Percentiles rank a stretch among this genome's conserved stretches.
Evolutionary conservation across 495 filamentous ascomycete genomes (phyloP).

Genomic region (Lasiosphaeris hirsuta): DNA sequence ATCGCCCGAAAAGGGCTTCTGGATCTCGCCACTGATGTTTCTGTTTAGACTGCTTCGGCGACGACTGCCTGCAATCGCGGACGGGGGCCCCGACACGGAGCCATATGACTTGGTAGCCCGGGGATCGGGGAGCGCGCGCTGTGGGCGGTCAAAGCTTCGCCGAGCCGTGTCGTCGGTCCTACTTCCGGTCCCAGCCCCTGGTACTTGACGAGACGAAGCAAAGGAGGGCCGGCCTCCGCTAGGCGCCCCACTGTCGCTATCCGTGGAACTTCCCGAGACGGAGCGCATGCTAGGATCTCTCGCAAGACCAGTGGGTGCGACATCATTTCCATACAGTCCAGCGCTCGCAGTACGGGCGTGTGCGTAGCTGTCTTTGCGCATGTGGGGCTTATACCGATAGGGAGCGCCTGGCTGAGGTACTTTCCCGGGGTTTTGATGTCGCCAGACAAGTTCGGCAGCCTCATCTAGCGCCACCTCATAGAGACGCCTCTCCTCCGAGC

Average conservation of each 20-base stretch:
- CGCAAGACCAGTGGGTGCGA: slow-evolving; percentile 46
- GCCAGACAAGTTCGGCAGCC: slow-evolving; percentile 82
- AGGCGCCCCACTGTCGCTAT: slow-evolving; percentile 33
- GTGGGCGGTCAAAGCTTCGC: slow-evolving; percentile 31
- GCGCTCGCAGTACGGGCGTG: slow-evolving; percentile 60
- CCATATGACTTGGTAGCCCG: slow-evolving; percentile 29
- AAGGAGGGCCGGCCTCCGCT: slow-evolving; percentile 27
- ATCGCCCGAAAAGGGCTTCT: slow-evolving; percentile 63
- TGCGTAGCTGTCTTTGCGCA: slow-evolving; percentile 58
- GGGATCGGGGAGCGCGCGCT: slow-evolving; percentile 19
- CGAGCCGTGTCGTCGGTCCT: slow-evolving; percentile 19
- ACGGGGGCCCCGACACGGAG: slow-evolving; percentile 19
- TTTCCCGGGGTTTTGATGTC: slow-evolving; percentile 63
- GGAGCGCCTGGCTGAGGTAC: slow-evolving; percentile 58
- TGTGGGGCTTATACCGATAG: slow-evolving; percentile 60
- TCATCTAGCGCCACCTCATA: slow-evolving; percentile 79
- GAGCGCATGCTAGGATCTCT: slow-evolving; percentile 44
- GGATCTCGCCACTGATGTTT: slow-evolving; percentile 55
- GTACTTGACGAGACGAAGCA: slow-evolving; percentile 22
- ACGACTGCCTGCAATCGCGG: slow-evolving; percentile 25
- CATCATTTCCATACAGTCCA: slow-evolving; percentile 48
- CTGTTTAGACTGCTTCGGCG: slow-evolving; percentile 50
- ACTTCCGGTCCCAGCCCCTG: slow-evolving; percentile 15
- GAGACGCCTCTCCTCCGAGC: slow-evolving; percentile 62
- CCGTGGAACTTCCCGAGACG: slow-evolving; percentile 49